Base-by-base conservation (phyloP, 805 yeast species). In the Barnettozyma vustinii region DNA sequence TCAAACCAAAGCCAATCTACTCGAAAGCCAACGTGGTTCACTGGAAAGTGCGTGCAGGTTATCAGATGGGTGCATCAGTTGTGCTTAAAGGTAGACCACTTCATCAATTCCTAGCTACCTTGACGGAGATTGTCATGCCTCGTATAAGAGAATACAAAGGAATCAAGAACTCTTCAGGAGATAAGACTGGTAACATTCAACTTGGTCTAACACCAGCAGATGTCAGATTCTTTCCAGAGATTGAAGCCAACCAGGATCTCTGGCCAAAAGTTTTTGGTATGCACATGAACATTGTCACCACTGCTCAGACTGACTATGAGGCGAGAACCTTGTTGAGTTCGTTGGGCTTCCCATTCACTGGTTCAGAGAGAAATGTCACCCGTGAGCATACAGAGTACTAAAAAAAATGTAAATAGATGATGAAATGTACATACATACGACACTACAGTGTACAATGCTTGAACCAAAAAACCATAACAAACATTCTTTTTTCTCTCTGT, bases 101-200 rank as follows among this genome's bases (percentile, higher is more conserved):
- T 82, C 71, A 82, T 48, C 97, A 90, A 70, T 94, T 95, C 61
- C 62, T 94, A 50, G 67, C 86, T 7, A 92, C 98, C 1, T 71
- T 94, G 58, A 82, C 96, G 1, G 99, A 94, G 69, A 71, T 95
- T 54, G 98, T 94, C 18, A 76, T 94, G 58, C 99, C 99, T 42
- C 80, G 96, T 67, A 81, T 91, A 49, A 84, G 96, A 76, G 88
- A 89, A 44, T 94, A 87, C 68, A 72, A 73, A 55, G 97, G 97
- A 44, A 73, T 94, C 45, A 77, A 81, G 30, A 81, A 80, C 67
- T 73, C 77, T 41, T 72, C 90, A 4, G 99, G 98, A 52, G 97
- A 91, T 66, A 74, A 77, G 47, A 77, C 75, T 60, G 99, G 99
- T 50, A 87, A 88, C 65, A 77, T 95, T 50, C 77, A 94, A 9